These are phyloP conservation scores for Lycium ferocissimum DNA, from an alignment of 257 asterid genomes.

Conservation along the genomic window DNA sequence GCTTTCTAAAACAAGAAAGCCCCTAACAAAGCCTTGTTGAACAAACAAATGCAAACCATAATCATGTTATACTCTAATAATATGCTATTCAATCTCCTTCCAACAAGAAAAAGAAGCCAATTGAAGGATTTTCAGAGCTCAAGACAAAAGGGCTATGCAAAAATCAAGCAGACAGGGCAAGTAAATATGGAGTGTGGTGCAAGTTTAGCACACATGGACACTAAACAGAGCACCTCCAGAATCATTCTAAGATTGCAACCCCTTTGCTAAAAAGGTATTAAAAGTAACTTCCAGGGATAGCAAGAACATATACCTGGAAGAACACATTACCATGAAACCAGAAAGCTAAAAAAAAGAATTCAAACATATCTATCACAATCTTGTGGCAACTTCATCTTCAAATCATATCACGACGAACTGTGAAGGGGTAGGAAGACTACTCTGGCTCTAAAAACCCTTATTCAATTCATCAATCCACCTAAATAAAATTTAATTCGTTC, in stretches of 20 bases:
- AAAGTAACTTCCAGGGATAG: background rate
- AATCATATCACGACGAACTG: background rate
- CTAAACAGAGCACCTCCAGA: background rate
- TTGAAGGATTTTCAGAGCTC: background rate
- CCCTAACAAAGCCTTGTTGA: background rate
- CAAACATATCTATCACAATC: conserved; percentile 2
- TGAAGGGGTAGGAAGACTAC: background rate
- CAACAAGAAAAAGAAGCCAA: conserved; percentile 7
- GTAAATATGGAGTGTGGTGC: background rate
- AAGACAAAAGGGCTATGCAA: background rate
- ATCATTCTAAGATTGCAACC: background rate
- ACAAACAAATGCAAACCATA: background rate
- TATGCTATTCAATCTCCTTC: background rate
- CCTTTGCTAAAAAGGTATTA: background rate
- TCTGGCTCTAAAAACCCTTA: background rate
- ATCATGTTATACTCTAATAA: background rate
- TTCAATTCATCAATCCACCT: conserved; percentile 19
- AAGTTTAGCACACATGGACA: background rate
- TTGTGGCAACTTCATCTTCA: background rate
- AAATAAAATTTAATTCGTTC: background rate
- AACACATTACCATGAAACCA: background rate
- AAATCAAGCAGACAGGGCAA: background rate
- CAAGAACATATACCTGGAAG: background rate
- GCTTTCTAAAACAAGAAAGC: background rate
- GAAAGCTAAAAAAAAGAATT: background rate